phyloP scores from a whole-genome alignment of 106 monocot genomes.

The Allium cepa region DNA sequence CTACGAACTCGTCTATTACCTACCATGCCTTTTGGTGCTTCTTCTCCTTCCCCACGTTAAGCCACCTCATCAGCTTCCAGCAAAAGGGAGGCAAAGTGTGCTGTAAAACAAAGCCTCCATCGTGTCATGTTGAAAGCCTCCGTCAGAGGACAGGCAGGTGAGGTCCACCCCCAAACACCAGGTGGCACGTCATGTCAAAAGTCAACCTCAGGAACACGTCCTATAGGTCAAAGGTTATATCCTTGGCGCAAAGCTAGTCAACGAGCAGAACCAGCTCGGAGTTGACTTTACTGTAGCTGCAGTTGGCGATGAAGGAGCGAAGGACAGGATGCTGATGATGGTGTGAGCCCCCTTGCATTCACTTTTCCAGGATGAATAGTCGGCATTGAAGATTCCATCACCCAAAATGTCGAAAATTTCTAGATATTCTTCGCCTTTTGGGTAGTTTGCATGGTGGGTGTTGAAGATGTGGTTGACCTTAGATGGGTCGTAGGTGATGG shows the following conservation, averaged over 20 bases:
- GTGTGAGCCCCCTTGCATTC: constrained; percentile 25
- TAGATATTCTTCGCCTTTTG: constrained; percentile 35
- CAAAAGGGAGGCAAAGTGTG: constrained; percentile 19
- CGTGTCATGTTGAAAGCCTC: too few relatives aligned
- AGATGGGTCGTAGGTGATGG: constrained; percentile 29
- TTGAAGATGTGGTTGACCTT: constrained; percentile 46
- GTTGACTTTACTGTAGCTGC: constrained; percentile 30
- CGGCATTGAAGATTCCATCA: constrained; percentile 46
- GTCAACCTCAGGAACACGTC: constrained; percentile 47
- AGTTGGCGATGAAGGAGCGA: constrained; percentile 14
- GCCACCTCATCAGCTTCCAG: constrained; percentile 15
- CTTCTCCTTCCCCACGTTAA: constrained; percentile 16
- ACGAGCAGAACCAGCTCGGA: constrained; percentile 24
- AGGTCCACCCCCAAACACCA: constrained; percentile 39
- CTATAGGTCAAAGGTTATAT: constrained; percentile 21
- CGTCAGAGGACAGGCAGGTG: constrained; percentile 19
- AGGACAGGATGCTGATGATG: constrained; percentile 12
- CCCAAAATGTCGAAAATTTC: constrained; percentile 51
- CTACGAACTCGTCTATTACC: constrained; percentile 13
- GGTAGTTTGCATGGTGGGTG: constrained; percentile 36
- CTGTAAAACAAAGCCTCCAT: constrained; percentile 11
- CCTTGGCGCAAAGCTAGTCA: not conserved
- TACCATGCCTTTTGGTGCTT: constrained; percentile 7
- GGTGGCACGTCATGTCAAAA: constrained; percentile 23
- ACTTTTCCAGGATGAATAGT: constrained; percentile 33